Evolutionary conservation across 2,329 filamentous ascomycete species (phyloP), one percentile per base, ranked within the genome.

Genomic region (Fusarium drepaniforme): DNA sequence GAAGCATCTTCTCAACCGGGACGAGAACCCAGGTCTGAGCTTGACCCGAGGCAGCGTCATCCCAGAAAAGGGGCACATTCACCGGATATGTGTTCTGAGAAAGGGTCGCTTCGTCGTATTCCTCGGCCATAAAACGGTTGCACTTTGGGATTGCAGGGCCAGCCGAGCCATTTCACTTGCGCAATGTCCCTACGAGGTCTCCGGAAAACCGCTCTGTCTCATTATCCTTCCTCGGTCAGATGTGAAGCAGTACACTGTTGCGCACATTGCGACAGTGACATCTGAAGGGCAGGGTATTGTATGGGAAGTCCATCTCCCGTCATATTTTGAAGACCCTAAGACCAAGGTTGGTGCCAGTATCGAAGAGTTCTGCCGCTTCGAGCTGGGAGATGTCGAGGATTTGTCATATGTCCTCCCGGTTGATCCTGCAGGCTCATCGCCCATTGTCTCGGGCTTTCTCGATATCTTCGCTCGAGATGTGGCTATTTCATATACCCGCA

Each of bases 391-490:
- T 21, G 84, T 85, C 0, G 88, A 90, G n/a, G 88, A 89, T 60
- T 81, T 93, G 53, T 88, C 90, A 16, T 92, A 92, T 73, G 88
- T 97, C 21, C 85, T 97, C 12, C 94, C 95, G 0, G 94, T 97
- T 57, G 96, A 98, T 78, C 95, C 95, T 61, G 95, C 95, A 2
- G 96, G 95, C 1, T 91, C 93, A 13, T 86, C 89, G 44, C 90
- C 92, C 2, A 88, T 92, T 4, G 90, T 91, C 13, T 94, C 94
- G 5, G 94, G 93, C 0, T 97, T 95, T 73, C 88, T 97, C 37
- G 95, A 98, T 81, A 90, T 94, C 0, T 97, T 98, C 81, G 93
- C 95, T 13, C 91, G 93, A 44, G 95, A 98, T 80, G 91, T 97
- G 60, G 95, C 94, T 15, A 91, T 97, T 30, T 97, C 95, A 1